Base-by-base conservation (phyloP, 2,329 filamentous ascomycete genomes). In the Paecilomyces sp. region DNA sequence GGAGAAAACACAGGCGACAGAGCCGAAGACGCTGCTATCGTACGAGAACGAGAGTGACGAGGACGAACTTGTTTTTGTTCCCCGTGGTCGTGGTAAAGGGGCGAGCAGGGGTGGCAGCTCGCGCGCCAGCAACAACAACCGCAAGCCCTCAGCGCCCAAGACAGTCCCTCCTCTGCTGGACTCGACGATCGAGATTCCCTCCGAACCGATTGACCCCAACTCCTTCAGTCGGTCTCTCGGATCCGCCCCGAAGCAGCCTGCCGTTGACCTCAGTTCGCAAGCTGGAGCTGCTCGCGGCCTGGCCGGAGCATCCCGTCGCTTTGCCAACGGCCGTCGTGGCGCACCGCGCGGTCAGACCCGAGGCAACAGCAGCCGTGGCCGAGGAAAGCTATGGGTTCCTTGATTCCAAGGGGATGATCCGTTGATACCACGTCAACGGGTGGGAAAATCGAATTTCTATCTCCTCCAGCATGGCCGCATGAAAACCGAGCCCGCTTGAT, bases 1-100 rank as follows among this genome's bases (percentile, higher is more conserved):
- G 18, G 77, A 80, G 63, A 79, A 78, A 65, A 78, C 70, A 13
- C 72, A 74, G 60, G 63, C 65, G 33, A 53, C 68, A 3, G 75
- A 79, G 56, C 74, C 76, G 8, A 78, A 79, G 64, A 72, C 76
- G 3, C 65, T 80, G 5, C 72, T 80, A 54, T 75, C 77, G 7
- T 80, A 80, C 61, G 77, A 80, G 36, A 76, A 75, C n/a, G 77
- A 79, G 13, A 79, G 75, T 41, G 77, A 79, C 24, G 78, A 79
- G 60, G 78, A 80, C 63, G 77, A 79, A 60, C 68, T 80, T 30
- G 77, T 80, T 2, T 80, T 80, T 59, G 74, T 77, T 30, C 75
- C 75, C 28, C 75, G 75, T 25, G 74, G 74, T 36, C 73, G 72
- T 58, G 74, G 71, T 47, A 77, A 76, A 62, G 66, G 72, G 12